These are phyloP conservation scores for Raffaelea ambrosiae DNA, from an alignment of 2,329 filamentous ascomycete species.

Conservation along the genomic window DNA sequence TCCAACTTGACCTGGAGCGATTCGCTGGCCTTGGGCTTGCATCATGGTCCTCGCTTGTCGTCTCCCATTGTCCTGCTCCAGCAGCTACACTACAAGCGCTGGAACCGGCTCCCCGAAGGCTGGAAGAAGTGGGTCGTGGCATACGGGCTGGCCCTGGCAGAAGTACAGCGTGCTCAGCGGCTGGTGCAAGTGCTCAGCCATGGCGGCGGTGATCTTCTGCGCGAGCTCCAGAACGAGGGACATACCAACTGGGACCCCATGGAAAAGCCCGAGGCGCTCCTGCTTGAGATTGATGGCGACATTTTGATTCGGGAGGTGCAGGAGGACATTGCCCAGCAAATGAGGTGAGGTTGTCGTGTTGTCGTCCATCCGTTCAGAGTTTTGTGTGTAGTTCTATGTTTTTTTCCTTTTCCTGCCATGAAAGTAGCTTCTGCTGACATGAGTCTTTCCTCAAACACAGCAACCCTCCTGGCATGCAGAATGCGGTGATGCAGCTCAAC, in stretches of 20 bases:
- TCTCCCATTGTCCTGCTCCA: constrained; percentile 25
- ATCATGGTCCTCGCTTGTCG: constrained; percentile 19
- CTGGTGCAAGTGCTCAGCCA: constrained; percentile 21
- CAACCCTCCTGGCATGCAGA: constrained; percentile 25
- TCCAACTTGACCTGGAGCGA: neutral
- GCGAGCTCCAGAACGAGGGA: constrained; percentile 39
- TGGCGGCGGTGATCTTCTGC: constrained; percentile 21
- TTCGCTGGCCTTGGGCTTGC: neutral
- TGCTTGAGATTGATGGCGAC: constrained; percentile 56
- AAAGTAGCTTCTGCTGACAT: too few species aligned
- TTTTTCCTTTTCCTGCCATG: too few species aligned
- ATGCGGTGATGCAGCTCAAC: constrained; percentile 56
- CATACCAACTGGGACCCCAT: constrained; percentile 46
- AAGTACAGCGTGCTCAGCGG: constrained; percentile 32
- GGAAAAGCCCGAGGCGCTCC: constrained; percentile 48
- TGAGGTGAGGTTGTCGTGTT: constrained; percentile 39
- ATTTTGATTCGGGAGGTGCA: constrained; percentile 55
- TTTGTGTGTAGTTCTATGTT: too few species aligned
- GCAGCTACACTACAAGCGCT: constrained; percentile 19
- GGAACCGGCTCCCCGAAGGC: constrained; percentile 16
- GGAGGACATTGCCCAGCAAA: constrained; percentile 45
- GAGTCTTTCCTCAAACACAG: neutral
- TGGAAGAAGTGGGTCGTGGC: constrained; percentile 28
- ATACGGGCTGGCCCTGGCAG: constrained; percentile 31
- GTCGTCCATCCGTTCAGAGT: too few species aligned